Evolutionary conservation across 2,329 filamentous ascomycete genomes (phyloP), one percentile per base, ranked within the genome.

Genomic region (Emericellopsis cladophorae): DNA sequence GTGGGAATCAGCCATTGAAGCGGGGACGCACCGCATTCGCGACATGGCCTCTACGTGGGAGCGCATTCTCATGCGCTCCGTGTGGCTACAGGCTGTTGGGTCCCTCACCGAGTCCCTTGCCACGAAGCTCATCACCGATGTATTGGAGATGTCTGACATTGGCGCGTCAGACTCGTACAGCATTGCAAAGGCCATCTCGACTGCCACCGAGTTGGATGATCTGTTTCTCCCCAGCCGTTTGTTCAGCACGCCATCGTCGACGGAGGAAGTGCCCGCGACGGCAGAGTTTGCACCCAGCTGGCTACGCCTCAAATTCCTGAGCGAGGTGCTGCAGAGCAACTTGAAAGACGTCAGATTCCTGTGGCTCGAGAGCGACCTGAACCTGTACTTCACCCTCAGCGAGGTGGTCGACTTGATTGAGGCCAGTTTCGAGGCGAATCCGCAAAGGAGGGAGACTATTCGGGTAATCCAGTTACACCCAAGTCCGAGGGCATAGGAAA

Each of bases 301-400:
- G 78, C 62, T 81, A 43, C 68, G 76, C 38, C 65, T 82, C 44
- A 76, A 80, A 56, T 81, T 74, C 49, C 62, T 82, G 15, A 72
- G 71, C 46, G 73, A 81, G 54, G 70, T 81, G 23, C 61, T 82
- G 47, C 77, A 82, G 60, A 79, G 76, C 48, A 80, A 81, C 50
- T 61, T 81, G 40, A 72, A 71, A 46, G 78, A 81, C 46, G 72
- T 82, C 42, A 67, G 65, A 43, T 80, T 66, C 46, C 56, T 82
- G 31, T 82, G 78, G 78, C 67, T 72, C 50, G 76, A 82, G 46
- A 77, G 76, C 55, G 76, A 81, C 54, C 60, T 82, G 34, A 79
- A 76, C 46, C 54, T 80, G 31, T 78, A 80, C 54, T 81, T 81
- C 49, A 66, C 70, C 1, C 66, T 62, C 7, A 68, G 69, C 5